Conservation (phyloP, 805 yeast genomes). For the Yarrowia phangngaensis region DNA sequence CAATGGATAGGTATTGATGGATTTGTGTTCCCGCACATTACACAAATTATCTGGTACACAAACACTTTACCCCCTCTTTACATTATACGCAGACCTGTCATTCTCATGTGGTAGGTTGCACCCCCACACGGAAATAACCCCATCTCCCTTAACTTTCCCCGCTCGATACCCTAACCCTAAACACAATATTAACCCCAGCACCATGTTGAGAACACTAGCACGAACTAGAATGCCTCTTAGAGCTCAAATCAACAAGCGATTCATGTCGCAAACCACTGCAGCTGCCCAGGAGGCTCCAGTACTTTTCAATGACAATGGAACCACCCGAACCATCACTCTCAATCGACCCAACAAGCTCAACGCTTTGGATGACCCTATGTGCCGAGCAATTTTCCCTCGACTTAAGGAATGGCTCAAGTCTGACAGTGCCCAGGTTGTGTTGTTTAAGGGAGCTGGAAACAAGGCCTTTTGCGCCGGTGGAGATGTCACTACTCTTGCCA, state of each 20-base stretch:
- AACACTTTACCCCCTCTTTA: too few species aligned
- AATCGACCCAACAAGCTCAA: conserved; percentile 82
- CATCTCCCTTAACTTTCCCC: not conserved
- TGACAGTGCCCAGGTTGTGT: conserved; percentile 56
- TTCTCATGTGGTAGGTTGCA: too few species aligned
- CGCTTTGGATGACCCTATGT: conserved; percentile 77
- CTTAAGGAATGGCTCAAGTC: conserved; percentile 73
- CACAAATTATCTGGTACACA: too few species aligned
- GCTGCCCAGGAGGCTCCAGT: conserved; percentile 49
- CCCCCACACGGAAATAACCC: too few species aligned
- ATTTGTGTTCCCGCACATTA: too few species aligned
- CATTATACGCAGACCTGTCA: too few species aligned
- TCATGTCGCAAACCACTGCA: conserved; percentile 26
- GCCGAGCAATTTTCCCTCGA: conserved; percentile 64
- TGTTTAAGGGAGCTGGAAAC: conserved; percentile 59
- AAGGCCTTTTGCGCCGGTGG: conserved; percentile 94
- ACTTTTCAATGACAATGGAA: conserved; percentile 56
- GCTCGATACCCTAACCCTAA: not conserved
- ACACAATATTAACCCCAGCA: conserved; percentile 4
- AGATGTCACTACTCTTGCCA: conserved; percentile 79
- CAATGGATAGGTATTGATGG: too few species aligned
- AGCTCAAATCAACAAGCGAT: conserved; percentile 34
- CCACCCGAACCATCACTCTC: conserved; percentile 67
- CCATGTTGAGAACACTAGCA: conserved; percentile 27
- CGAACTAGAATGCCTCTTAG: conserved; percentile 38